Conservation (phyloP, 108 stramenopile genomes). For the Nannochloropsis salina region DNA sequence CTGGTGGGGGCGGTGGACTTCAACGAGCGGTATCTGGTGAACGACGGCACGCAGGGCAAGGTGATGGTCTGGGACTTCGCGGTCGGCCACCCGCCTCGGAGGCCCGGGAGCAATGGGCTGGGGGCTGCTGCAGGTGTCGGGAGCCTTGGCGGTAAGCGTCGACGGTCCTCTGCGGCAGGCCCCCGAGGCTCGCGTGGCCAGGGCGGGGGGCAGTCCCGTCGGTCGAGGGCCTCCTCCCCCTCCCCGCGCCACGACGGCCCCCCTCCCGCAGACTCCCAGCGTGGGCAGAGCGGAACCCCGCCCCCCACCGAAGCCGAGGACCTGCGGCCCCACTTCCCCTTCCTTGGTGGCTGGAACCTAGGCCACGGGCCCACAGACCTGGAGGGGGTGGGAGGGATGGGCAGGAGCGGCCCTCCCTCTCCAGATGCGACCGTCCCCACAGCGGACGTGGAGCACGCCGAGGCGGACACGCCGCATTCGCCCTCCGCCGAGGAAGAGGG, state of each 20-base stretch:
- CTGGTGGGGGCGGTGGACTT: conserved; percentile 4
- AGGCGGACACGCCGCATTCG: too few species aligned
- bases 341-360: conserved; percentile 9
- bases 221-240: neutral
- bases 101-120: neutral
- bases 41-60: neutral
- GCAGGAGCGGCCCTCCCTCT: neutral
- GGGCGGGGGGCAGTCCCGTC: neutral
- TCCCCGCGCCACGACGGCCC: neutral
- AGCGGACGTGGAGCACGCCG: too few species aligned
- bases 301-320: neutral
- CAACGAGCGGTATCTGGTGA: neutral
- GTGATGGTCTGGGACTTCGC: conserved; percentile 17
- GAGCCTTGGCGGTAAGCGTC: neutral
- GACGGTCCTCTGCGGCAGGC: neutral
- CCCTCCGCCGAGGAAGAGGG: neutral
- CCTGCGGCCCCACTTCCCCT: neutral
- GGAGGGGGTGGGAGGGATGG: neutral
- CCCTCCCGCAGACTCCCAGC: neutral
- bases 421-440: too few species aligned
- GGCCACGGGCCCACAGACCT: conserved; percentile 3
- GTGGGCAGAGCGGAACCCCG: neutral
- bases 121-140: neutral
- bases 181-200: neutral
- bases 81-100: neutral